These are phyloP conservation scores for Pulveroboletus ravenelii DNA, from an alignment of 768 basidiomycete species.

Conservation along the genomic window DNA sequence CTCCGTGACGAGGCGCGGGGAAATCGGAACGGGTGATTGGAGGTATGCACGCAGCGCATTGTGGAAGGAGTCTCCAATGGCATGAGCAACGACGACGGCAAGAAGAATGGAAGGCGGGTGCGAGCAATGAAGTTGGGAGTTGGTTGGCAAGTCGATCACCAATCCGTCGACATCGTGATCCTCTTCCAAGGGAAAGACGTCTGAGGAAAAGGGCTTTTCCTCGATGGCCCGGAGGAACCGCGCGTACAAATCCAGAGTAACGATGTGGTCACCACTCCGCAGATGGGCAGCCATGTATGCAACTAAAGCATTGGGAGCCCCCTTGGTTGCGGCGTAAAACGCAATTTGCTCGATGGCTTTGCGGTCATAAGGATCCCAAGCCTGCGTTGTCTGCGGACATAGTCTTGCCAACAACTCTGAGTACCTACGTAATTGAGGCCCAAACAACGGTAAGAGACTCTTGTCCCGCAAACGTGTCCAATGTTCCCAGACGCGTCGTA, in stretches of 20 bases:
- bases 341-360: conserved; percentile 44
- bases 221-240: conserved; percentile 30
- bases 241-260: conserved; percentile 43
- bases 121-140: conserved; percentile 8
- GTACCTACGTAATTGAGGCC: conserved; percentile 38
- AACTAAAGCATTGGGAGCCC: conserved; percentile 44
- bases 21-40: conserved; percentile 35
- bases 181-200: conserved; percentile 8
- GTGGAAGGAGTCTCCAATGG: conserved; percentile 54
- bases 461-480: conserved; percentile 44
- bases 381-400: conserved; percentile 18
- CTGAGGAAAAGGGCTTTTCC: conserved; percentile 17
- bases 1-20: conserved; percentile 29
- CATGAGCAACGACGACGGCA: conserved; percentile 55
- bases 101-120: conserved; percentile 41
- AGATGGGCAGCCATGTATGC: conserved; percentile 48
- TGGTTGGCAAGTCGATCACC: conserved; percentile 18
- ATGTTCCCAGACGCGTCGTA: conserved; percentile 23
- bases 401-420: conserved; percentile 34
- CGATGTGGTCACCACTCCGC: conserved; percentile 34
- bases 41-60: conserved; percentile 46
- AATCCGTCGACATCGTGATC: conserved; percentile 24
- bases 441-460: conserved; percentile 43
- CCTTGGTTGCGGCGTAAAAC: conserved; percentile 41
- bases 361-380: conserved; percentile 28